phyloP scores from a whole-genome alignment of 805 yeast genomes.

The Yarrowia porcina region DNA sequence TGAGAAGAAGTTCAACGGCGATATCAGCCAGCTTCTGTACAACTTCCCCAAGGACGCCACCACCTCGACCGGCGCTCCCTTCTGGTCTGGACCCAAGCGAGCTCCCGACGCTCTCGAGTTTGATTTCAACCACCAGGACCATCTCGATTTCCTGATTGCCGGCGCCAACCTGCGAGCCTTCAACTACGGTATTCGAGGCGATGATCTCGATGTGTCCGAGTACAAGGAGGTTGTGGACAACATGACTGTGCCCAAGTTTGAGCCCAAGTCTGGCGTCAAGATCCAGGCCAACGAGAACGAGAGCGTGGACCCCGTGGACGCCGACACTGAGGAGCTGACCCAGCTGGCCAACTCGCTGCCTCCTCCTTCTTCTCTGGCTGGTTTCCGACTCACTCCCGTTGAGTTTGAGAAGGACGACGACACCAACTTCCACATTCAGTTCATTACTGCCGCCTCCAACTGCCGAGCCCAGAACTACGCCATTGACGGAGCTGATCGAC shows the following conservation, averaged over 20 bases:
- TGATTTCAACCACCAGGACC: slow-evolving; percentile 71
- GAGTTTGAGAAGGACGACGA: slow-evolving; percentile 99
- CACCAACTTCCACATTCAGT: slow-evolving; percentile 92
- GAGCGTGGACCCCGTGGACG: slow-evolving; percentile 66
- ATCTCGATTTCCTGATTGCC: slow-evolving; percentile 76
- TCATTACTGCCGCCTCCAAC: slow-evolving; percentile 92
- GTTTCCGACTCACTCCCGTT: slow-evolving; percentile 80
- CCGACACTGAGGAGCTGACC: slow-evolving; percentile 63
- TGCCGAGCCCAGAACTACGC: slow-evolving; percentile 90
- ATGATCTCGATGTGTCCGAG: slow-evolving; percentile 44
- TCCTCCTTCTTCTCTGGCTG: slow-evolving; percentile 81
- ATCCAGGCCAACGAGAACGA: slow-evolving; percentile 86
- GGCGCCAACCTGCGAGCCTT: slow-evolving; percentile 90
- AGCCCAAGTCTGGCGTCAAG: slow-evolving; percentile 69
- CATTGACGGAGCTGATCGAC: slow-evolving; percentile 83
- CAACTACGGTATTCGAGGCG: slow-evolving; percentile 85
- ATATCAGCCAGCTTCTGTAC: slow-evolving; percentile 82
- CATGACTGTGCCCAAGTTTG: slow-evolving; percentile 58
- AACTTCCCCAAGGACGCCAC: slow-evolving; percentile 94
- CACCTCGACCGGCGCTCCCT: slow-evolving; percentile 86
- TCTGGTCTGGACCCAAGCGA: slow-evolving; percentile 98
- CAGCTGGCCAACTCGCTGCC: slow-evolving; percentile 77
- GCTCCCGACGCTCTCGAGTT: slow-evolving; percentile 86
- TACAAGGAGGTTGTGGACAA: slow-evolving; percentile 55
- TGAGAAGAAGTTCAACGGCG: slow-evolving; percentile 79